phyloP scores from a whole-genome alignment of 2,329 filamentous ascomycete species.

The Exophiala xenobiotica region DNA sequence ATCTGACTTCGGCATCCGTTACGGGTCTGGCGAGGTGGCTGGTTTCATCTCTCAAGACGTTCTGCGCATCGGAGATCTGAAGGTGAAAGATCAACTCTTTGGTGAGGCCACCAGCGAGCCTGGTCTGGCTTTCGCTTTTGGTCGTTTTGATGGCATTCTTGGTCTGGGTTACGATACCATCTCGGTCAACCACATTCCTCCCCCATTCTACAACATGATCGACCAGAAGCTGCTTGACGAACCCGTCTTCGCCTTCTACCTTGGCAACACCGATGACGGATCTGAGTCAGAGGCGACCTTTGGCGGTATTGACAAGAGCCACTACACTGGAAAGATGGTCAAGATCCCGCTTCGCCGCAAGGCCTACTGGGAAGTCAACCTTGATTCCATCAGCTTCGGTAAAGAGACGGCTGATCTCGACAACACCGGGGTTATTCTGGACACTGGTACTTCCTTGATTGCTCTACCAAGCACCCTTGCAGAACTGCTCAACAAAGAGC shows the following conservation, averaged over 20 bases:
- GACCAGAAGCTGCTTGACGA: conserved; percentile 87
- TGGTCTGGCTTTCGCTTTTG: conserved; percentile 95
- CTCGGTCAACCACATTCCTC: conserved; percentile 92
- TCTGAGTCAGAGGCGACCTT: conserved; percentile 85
- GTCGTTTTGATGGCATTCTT: conserved; percentile 93
- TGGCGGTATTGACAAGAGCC: conserved; percentile 79
- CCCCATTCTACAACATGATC: conserved; percentile 95
- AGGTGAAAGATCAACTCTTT: conserved; percentile 86
- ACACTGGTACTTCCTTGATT: conserved; percentile 97
- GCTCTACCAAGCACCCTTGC: conserved; percentile 87
- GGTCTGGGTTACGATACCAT: conserved; percentile 94
- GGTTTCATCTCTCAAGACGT: conserved; percentile 91
- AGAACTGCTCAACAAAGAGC: conserved; percentile 94
- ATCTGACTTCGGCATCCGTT: conserved; percentile 85
- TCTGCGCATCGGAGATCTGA: conserved; percentile 83
- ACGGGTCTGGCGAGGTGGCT: conserved; percentile 90
- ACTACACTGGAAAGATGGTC: conserved; percentile 81
- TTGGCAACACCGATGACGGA: conserved; percentile 70
- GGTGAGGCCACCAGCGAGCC: conserved; percentile 95
- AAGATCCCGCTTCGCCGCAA: conserved; percentile 95
- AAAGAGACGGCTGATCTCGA: conserved; percentile 84
- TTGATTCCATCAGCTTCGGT: conserved; percentile 87
- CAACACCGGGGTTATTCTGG: conserved; percentile 91
- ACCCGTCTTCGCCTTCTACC: conserved; percentile 94
- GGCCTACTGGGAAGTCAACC: conserved; percentile 99